phyloP scores from a whole-genome alignment of 2,329 filamentous ascomycete species.

The Colletotrichum musicola region DNA sequence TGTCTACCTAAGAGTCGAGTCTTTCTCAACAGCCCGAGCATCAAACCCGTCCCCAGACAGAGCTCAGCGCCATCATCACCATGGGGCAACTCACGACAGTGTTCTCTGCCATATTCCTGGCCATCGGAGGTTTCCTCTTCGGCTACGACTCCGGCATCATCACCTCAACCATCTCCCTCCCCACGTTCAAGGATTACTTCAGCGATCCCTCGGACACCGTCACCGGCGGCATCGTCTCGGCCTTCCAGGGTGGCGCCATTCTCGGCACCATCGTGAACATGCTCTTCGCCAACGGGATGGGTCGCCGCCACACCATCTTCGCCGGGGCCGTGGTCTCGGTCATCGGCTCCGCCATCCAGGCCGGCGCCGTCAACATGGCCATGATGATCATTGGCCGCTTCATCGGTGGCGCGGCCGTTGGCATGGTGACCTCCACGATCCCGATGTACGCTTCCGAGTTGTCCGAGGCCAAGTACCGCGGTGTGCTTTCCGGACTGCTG shows the following conservation, averaged over 20 bases:
- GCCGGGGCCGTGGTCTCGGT: slow-evolving; percentile 47
- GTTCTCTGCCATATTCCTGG: slow-evolving; percentile 43
- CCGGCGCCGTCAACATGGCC: slow-evolving; percentile 46
- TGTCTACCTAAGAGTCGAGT: neutral
- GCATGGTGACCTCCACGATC: slow-evolving; percentile 59
- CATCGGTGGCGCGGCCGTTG: slow-evolving; percentile 61
- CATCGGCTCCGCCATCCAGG: slow-evolving; percentile 48
- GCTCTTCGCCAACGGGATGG: slow-evolving; percentile 47
- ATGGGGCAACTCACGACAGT: slow-evolving; percentile 34
- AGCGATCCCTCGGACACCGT: slow-evolving; percentile 48
- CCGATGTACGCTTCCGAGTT: slow-evolving; percentile 61
- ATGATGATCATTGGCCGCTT: slow-evolving; percentile 65
- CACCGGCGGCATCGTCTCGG: slow-evolving; percentile 44
- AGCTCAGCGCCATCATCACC: slow-evolving; percentile 12
- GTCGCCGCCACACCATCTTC: slow-evolving; percentile 48
- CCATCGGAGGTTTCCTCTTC: slow-evolving; percentile 48
- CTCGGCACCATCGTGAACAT: slow-evolving; percentile 46
- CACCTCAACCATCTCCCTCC: slow-evolving; percentile 47
- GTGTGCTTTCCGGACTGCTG: slow-evolving; percentile 54
- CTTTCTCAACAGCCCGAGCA: neutral
- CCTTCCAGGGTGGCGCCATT: slow-evolving; percentile 46
- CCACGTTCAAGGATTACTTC: slow-evolving; percentile 55
- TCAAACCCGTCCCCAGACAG: too few species aligned
- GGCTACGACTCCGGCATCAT: slow-evolving; percentile 64
- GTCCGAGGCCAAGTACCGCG: slow-evolving; percentile 53